phyloP scores from a whole-genome alignment of 768 basidiomycete species.

The Lactifluus pinguis region DNA sequence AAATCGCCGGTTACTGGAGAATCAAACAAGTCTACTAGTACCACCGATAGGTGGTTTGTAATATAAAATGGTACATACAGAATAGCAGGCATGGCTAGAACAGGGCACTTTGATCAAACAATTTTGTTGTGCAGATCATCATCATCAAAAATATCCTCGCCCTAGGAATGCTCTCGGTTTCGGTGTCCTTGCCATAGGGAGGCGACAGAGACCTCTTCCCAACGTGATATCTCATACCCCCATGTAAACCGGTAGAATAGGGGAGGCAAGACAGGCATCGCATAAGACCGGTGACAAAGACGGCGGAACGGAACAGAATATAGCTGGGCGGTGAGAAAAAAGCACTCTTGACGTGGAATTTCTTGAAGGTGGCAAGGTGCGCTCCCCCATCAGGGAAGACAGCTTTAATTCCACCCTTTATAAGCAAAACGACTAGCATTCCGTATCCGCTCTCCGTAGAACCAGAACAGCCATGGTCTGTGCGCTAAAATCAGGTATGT shows the following conservation, averaged over 20 bases:
- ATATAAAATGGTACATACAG: too few relatives aligned
- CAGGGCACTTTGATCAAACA: not conserved
- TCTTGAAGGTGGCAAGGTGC: too few relatives aligned
- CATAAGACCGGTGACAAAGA: too few relatives aligned
- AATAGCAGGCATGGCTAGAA: too few relatives aligned
- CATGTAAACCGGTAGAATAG: not conserved
- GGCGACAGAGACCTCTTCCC: not conserved
- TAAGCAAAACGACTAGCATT: not conserved
- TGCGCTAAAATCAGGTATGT: constrained; percentile 26
- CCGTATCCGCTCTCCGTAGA: constrained; percentile 37
- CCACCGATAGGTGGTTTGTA: too few relatives aligned
- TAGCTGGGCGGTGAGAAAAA: too few relatives aligned
- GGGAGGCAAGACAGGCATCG: too few relatives aligned
- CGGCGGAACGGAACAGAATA: not conserved
- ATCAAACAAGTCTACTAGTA: not conserved
- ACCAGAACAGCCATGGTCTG: constrained; percentile 38
- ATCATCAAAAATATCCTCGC: not conserved
- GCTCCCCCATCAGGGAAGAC: not conserved
- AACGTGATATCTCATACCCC: too few relatives aligned
- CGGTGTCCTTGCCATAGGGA: not conserved
- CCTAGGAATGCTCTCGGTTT: not conserved
- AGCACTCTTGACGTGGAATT: too few relatives aligned
- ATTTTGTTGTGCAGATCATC: not conserved
- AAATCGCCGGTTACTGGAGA: not conserved
- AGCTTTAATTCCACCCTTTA: not conserved